Percentiles rank a stretch among this genome's conserved stretches.
Conservation (phyloP, 192 early-diverging fungal genomes). For the Geranomyces variabilis region DNA sequence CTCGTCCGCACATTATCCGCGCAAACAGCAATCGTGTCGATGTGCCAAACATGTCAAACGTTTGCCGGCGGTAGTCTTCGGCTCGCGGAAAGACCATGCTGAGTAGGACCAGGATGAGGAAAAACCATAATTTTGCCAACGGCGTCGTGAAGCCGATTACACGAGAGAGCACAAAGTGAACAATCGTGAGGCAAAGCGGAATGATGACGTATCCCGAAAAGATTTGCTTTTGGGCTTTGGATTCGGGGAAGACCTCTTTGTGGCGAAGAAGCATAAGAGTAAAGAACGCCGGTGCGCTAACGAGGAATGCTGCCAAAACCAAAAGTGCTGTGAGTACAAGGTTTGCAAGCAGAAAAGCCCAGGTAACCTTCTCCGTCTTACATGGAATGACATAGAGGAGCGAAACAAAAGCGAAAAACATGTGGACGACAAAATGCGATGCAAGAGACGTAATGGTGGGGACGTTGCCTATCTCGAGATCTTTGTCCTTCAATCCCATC, state of each 20-base stretch:
- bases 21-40: background rate
- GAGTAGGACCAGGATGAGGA: background rate
- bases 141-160: background rate
- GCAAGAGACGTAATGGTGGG: background rate
- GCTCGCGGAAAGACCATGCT: slow-evolving; percentile 13
- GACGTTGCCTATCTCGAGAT: slow-evolving; percentile 11
- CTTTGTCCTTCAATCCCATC: slow-evolving; percentile 13
- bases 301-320: slow-evolving; percentile 17
- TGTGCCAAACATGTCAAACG: slow-evolving; percentile 1
- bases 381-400: slow-evolving; percentile 11
- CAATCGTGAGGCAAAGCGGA: slow-evolving; percentile 9
- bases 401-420: slow-evolving; percentile 7
- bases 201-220: slow-evolving; percentile 14
- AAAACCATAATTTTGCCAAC: background rate
- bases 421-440: background rate
- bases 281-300: slow-evolving; percentile 17
- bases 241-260: slow-evolving; percentile 23
- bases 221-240: slow-evolving; percentile 35
- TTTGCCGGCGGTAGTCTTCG: slow-evolving; percentile 16
- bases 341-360: too few relatives aligned
- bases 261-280: background rate
- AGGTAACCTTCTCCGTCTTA: slow-evolving; percentile 3
- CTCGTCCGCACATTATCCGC: background rate
- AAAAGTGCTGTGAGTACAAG: too few relatives aligned
- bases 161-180: background rate